A percentile compares a stretch with the other conserved stretches of the same genome.
These are phyloP conservation scores for Prunus dulcis DNA, from an alignment of 306 rosid genomes.

Conservation along the genomic window DNA sequence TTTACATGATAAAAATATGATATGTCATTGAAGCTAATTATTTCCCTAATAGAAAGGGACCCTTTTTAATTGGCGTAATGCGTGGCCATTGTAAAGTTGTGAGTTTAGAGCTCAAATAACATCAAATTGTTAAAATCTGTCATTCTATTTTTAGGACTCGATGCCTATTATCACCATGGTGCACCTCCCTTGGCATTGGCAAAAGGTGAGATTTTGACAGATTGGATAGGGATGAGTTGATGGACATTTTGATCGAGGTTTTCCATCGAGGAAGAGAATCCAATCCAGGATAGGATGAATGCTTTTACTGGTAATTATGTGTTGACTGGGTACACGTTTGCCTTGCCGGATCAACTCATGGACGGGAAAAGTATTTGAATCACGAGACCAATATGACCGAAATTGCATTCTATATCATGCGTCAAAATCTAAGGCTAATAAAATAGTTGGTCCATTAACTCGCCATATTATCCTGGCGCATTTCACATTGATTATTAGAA, in stretches of 20 bases:
- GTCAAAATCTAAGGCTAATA: too few relatives aligned
- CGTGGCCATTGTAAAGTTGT: constrained; percentile 10
- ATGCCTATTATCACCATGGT: not conserved
- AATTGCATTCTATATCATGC: not conserved
- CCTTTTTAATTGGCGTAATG: constrained; percentile 28
- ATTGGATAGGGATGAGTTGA: not conserved
- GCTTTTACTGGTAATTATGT: not conserved
- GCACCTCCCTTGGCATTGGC: not conserved
- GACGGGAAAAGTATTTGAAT: not conserved
- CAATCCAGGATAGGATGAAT: not conserved
- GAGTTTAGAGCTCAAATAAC: not conserved
- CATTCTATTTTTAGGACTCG: not conserved
- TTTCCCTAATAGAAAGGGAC: constrained; percentile 11
- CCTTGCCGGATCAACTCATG: not conserved
- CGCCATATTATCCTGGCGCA: not conserved
- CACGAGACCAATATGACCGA: not conserved
- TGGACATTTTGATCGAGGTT: not conserved
- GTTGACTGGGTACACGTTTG: too few relatives aligned
- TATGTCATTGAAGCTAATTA: not conserved
- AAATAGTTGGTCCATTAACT: too few relatives aligned
- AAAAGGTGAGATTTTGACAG: not conserved
- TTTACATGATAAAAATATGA: too few relatives aligned
- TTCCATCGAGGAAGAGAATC: not conserved
- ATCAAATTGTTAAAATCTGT: not conserved
- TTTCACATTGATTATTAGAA: not conserved